Conservation (phyloP, 2,329 filamentous ascomycete species). For the Aschersonia sp. region DNA sequence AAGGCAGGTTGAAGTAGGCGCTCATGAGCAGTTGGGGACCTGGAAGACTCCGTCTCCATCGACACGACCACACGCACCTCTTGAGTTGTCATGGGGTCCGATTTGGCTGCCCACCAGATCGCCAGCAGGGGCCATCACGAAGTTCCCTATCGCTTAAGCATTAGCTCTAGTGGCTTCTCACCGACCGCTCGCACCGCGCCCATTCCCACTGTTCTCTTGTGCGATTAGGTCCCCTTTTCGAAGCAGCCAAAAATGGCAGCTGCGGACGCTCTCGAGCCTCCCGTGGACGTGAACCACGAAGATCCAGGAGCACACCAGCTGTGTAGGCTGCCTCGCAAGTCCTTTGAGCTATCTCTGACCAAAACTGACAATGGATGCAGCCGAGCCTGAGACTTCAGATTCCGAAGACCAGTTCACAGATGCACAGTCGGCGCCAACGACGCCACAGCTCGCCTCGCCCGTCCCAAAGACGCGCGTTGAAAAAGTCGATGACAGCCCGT, state of each 20-base stretch:
- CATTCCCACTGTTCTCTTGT: no score
- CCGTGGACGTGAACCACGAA: conserved; percentile 18
- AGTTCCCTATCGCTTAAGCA: no score
- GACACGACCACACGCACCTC: background rate
- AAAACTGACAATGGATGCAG: conserved; percentile 13
- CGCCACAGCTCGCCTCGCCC: conserved; percentile 28
- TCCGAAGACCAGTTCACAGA: conserved; percentile 59
- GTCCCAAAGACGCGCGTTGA: conserved; percentile 45
- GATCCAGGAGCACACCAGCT: conserved; percentile 48
- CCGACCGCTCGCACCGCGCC: no score
- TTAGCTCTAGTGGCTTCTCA: no score
- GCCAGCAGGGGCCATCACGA: background rate
- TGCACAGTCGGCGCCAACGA: conserved; percentile 38
- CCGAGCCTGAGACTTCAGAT: conserved; percentile 36
- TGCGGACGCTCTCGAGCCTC: conserved; percentile 16
- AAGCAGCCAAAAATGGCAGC: conserved; percentile 12
- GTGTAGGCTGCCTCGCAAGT: conserved; percentile 20
- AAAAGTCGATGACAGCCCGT: conserved; percentile 34
- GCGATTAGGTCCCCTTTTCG: no score
- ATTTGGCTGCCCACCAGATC: background rate
- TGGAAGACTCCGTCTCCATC: background rate
- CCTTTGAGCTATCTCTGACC: background rate
- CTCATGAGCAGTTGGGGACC: background rate
- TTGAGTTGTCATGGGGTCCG: background rate
- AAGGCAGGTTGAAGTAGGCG: no score